Percentiles rank a stretch among this genome's conserved stretches.
Conservation (phyloP, 495 filamentous ascomycete species). For the Xylaria castorea region DNA sequence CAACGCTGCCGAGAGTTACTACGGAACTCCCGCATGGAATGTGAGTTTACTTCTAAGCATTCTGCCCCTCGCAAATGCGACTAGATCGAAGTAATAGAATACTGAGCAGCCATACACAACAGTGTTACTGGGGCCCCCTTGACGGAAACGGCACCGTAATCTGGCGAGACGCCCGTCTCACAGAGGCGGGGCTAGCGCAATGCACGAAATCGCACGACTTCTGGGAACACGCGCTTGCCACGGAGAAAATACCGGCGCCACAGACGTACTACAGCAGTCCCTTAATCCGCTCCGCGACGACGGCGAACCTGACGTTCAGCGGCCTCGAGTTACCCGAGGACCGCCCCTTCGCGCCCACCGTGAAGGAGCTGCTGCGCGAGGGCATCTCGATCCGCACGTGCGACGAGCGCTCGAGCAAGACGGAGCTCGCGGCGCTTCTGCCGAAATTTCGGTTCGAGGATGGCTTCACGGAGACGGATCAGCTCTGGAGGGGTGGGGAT, state of each 20-base stretch:
- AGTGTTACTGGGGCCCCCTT: constrained; percentile 77
- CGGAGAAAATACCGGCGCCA: constrained; percentile 68
- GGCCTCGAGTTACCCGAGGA: constrained; percentile 57
- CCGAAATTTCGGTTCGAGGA: constrained; percentile 66
- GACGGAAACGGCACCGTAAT: constrained; percentile 69
- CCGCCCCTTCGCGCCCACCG: constrained; percentile 62
- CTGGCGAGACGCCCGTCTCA: constrained; percentile 76
- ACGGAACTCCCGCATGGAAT: constrained; percentile 73
- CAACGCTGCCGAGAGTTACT: constrained; percentile 68
- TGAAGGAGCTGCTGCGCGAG: constrained; percentile 77
- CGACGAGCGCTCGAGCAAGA: constrained; percentile 65
- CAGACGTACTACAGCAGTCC: constrained; percentile 74
- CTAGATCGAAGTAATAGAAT: background rate
- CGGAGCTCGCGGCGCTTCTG: constrained; percentile 61
- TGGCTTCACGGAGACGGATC: constrained; percentile 67
- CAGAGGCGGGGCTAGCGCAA: constrained; percentile 63
- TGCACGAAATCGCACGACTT: constrained; percentile 69
- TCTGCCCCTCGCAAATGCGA: too few relatives aligned
- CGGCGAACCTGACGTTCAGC: constrained; percentile 67
- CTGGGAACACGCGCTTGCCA: constrained; percentile 63
- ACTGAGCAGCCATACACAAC: background rate
- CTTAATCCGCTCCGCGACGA: constrained; percentile 66
- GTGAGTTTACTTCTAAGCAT: constrained; percentile 45
- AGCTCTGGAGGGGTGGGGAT: constrained; percentile 59
- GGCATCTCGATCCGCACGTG: constrained; percentile 77